Conservation (phyloP, 768 basidiomycete genomes). For the Chlorophyllum brunneum region DNA sequence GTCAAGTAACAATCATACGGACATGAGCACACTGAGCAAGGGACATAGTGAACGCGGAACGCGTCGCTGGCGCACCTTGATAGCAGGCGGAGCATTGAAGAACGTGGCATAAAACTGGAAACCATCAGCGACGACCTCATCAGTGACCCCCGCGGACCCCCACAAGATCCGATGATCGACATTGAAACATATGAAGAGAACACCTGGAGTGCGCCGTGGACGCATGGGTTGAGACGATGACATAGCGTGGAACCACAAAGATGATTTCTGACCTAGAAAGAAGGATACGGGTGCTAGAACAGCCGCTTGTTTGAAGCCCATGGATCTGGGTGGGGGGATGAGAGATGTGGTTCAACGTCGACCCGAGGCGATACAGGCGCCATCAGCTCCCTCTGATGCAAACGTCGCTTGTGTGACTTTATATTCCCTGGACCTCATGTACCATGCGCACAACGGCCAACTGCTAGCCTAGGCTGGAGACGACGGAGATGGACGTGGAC, state of each 20-base stretch:
- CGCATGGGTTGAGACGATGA: constrained; percentile 2
- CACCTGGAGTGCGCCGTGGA: constrained; percentile 40
- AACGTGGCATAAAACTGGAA: constrained; percentile 91
- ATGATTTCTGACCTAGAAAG: constrained; percentile 65
- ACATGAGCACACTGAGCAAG: no score
- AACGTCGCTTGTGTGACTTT: background rate
- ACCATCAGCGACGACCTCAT: constrained; percentile 67
- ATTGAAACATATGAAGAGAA: constrained; percentile 80
- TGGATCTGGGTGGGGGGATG: constrained; percentile 25
- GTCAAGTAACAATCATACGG: background rate
- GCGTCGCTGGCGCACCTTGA: constrained; percentile 58
- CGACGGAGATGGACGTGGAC: no score
- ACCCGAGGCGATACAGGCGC: background rate
- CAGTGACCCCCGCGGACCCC: constrained; percentile 45
- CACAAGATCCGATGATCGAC: constrained; percentile 87
- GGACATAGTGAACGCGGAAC: constrained; percentile 1
- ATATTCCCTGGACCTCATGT: background rate
- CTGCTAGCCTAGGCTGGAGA: no score
- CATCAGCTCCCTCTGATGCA: constrained; percentile 1
- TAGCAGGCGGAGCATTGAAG: constrained; percentile 88
- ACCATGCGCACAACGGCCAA: no score
- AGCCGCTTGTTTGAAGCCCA: constrained; percentile 91
- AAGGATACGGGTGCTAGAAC: constrained; percentile 85
- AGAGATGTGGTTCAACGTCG: constrained; percentile 6
- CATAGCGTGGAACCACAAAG: constrained; percentile 6